Conservation (phyloP, 23 red algal genomes). For the Pyropia yezoensis region DNA sequence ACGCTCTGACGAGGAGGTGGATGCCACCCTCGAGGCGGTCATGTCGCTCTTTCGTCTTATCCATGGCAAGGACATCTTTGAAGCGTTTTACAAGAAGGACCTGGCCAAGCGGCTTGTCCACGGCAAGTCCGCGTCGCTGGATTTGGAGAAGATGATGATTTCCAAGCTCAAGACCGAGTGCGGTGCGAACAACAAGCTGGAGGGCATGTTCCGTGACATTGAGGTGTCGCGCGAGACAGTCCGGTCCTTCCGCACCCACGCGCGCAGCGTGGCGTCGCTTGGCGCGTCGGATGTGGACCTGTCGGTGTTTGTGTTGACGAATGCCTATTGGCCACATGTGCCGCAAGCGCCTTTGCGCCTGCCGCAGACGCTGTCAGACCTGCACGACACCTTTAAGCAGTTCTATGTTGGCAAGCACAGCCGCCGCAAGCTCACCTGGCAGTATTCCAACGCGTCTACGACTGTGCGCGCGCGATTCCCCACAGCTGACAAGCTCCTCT, state of each 20-base stretch:
- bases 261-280: slow-evolving; percentile 5
- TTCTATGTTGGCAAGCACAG: slow-evolving; percentile 90
- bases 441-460: slow-evolving; percentile 57
- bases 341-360: slow-evolving; percentile 49
- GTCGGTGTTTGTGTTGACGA: slow-evolving; percentile 78
- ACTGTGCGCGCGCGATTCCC: slow-evolving; percentile 62
- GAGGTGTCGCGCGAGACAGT: slow-evolving; percentile 80
- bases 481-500: slow-evolving; percentile 56
- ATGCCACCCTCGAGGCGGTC: slow-evolving; percentile 48
- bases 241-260: slow-evolving; percentile 55
- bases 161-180: slow-evolving; percentile 88
- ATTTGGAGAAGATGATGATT: slow-evolving; percentile 92
- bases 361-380: slow-evolving; percentile 46
- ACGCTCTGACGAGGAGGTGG: slow-evolving; percentile 69
- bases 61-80: slow-evolving; percentile 92
- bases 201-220: slow-evolving; percentile 94
- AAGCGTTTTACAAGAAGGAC: slow-evolving; percentile 93
- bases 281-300: slow-evolving; percentile 49
- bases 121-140: slow-evolving; percentile 75
- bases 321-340: slow-evolving; percentile 67
- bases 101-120: slow-evolving; percentile 86
- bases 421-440: slow-evolving; percentile 73
- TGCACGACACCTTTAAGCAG: slow-evolving; percentile 66
- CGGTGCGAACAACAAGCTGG: slow-evolving; percentile 79
- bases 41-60: slow-evolving; percentile 85